Conservation (phyloP, 257 asterid species). For the Eucommia ulmoides region DNA sequence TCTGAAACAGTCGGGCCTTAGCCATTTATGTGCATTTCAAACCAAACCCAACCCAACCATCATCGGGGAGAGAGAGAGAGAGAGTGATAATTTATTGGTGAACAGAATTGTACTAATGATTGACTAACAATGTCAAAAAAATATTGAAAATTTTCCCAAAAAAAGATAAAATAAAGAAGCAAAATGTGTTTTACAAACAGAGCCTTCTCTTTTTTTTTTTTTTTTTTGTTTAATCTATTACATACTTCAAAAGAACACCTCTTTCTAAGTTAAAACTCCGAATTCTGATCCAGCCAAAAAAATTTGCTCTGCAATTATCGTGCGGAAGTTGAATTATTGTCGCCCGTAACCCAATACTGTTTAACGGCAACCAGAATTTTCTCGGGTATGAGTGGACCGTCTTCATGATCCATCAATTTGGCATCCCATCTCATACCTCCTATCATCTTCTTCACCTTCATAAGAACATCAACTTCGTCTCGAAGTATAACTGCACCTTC, state of each 20-base stretch:
- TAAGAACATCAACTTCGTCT: neutral
- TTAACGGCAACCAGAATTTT: slow-evolving; percentile 77
- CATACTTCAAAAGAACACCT: neutral
- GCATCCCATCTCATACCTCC: slow-evolving; percentile 73
- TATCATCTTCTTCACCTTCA: slow-evolving; percentile 27
- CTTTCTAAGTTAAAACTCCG: neutral
- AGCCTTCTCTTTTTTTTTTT: too few relatives aligned
- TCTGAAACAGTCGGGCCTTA: too few relatives aligned
- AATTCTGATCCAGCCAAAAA: slow-evolving; percentile 9
- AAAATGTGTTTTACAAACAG: neutral
- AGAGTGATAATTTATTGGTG: neutral
- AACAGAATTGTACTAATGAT: neutral
- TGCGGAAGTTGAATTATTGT: slow-evolving; percentile 55
- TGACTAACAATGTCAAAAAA: neutral
- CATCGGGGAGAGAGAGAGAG: neutral
- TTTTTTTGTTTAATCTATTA: neutral
- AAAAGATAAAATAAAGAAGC: neutral
- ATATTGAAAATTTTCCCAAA: too few relatives aligned
- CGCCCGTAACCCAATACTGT: slow-evolving; percentile 68
- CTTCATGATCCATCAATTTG: slow-evolving; percentile 85
- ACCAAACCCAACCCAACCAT: neutral
- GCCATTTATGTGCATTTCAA: neutral
- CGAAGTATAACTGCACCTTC: slow-evolving; percentile 73
- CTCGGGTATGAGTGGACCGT: slow-evolving; percentile 84
- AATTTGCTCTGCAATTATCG: slow-evolving; percentile 16